Base-by-base conservation (phyloP, 805 yeast species). In the Metschnikowia reukaufii region DNA sequence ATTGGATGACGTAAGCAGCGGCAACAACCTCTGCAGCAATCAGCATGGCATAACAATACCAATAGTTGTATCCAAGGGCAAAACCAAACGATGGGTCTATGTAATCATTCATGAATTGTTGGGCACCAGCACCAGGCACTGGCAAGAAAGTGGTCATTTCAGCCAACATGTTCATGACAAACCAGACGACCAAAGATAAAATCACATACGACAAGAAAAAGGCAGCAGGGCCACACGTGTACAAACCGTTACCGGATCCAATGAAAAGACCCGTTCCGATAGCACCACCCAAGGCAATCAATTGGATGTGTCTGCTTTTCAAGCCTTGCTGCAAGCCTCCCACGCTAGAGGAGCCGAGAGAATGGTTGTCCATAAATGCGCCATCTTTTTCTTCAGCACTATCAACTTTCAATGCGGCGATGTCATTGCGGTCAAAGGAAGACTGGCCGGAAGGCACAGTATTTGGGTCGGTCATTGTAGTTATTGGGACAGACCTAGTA, bases 231-330 rank as follows among this genome's bases (percentile, higher is more conserved):
- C 60, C 60, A 20, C 44, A 36, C 13, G 37, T 29, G 33, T 39
- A 27, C 42, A 56, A 43, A 12, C 55, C 59, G 12, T 48, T 17
- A 15, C 60, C 60, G 1, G 58, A 53, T 3, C 59, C 59, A 13
- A 56, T 56, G 23, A 56, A 56, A 40, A 56, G 57, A 27, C 60
- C 60, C 6, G 60, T 56, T n/a, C 60, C 60, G 29, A 56, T 55
- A 29, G 57, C 57, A 23, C 60, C 60, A 16, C 60, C 60, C 48
- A 56, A 49, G 31, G 60, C 60, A 45, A 56, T 55, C 52, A 56
- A 45, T 38, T 56, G 60, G 33, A 56, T 48, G 45, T 56, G 60
- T 31, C 60, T 50, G 38, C 57, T 52, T 42, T 61, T 56, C 45
- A 56, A 48, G 8, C 60, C 60, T 25, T 55, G 51, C 21, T 56